Percentiles rank a stretch among this genome's conserved stretches.
These are phyloP conservation scores for Flueggea neowawraea DNA, from an alignment of 441 rosid genomes.

Conservation along the genomic window DNA sequence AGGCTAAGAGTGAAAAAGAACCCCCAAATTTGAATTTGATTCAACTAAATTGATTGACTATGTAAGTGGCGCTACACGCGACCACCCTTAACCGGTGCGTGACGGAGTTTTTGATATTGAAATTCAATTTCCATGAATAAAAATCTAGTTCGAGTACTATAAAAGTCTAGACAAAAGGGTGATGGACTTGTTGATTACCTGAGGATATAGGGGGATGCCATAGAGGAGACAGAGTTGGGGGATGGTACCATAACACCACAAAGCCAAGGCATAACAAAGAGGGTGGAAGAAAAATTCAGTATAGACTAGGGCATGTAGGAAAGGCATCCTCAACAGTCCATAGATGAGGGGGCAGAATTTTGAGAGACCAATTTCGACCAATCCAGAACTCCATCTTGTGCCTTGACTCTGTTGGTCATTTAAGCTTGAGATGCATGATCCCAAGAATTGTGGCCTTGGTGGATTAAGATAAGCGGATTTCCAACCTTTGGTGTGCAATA, in stretches of 20 bases:
- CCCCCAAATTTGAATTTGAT: no score
- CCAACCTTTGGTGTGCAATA: slow-evolving; percentile 37
- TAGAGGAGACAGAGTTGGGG: slow-evolving; percentile 40
- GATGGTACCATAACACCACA: slow-evolving; percentile 29
- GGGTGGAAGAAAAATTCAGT: slow-evolving; percentile 14
- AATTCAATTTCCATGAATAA: no score
- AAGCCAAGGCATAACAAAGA: slow-evolving; percentile 16
- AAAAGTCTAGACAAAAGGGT: no score
- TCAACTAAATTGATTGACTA: no score
- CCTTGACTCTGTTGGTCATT: slow-evolving; percentile 22
- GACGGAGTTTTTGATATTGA: no score
- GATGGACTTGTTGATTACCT: slow-evolving; percentile 19
- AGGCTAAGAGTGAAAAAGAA: no score
- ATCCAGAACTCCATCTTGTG: slow-evolving; percentile 36
- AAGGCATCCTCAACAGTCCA: slow-evolving; percentile 21
- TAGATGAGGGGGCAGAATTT: slow-evolving; percentile 37
- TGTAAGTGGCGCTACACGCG: no score
- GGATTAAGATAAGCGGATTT: slow-evolving; percentile 31
- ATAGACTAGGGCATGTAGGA: slow-evolving; percentile 20
- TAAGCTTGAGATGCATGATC: slow-evolving; percentile 20
- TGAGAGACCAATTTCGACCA: slow-evolving; percentile 24
- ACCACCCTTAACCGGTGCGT: no score
- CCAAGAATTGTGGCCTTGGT: slow-evolving; percentile 32
- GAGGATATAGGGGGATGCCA: slow-evolving; percentile 37
- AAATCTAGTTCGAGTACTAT: no score